phyloP scores from a whole-genome alignment of 495 filamentous ascomycete genomes.

The Penicillium waksmanii region DNA sequence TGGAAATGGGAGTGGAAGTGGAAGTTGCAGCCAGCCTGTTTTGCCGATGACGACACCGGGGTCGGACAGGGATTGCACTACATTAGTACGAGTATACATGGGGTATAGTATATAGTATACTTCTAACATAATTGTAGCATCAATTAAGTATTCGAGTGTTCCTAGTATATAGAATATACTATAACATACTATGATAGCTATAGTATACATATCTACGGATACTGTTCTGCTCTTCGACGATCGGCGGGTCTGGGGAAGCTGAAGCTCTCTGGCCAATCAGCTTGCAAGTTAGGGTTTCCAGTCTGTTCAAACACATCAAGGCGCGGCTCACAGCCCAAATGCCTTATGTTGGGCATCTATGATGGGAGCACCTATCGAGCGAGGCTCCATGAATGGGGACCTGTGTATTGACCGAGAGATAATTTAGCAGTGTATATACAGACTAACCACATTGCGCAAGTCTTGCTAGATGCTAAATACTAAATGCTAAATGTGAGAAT shows the following conservation, averaged over 20 bases:
- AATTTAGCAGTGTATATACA: no score
- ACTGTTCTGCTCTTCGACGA: background rate
- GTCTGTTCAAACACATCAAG: no score
- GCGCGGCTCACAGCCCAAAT: no score
- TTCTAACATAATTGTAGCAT: background rate
- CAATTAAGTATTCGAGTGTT: background rate
- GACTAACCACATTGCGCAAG: no score
- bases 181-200: background rate
- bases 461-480: no score
- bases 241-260: conserved; percentile 4
- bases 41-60: conserved; percentile 2
- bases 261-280: background rate
- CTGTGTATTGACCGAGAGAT: no score
- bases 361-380: no score
- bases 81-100: no score
- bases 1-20: background rate
- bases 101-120: background rate
- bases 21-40: background rate
- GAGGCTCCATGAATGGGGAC: no score
- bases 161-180: no score
- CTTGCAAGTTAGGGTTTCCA: background rate
- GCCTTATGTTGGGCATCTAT: no score
- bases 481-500: no score
- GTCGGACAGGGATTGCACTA: background rate
- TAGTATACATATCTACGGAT: background rate